These are phyloP conservation scores for Cronartium quercuum DNA, from an alignment of 1,284 basidiomycete genomes.

Conservation along the genomic window DNA sequence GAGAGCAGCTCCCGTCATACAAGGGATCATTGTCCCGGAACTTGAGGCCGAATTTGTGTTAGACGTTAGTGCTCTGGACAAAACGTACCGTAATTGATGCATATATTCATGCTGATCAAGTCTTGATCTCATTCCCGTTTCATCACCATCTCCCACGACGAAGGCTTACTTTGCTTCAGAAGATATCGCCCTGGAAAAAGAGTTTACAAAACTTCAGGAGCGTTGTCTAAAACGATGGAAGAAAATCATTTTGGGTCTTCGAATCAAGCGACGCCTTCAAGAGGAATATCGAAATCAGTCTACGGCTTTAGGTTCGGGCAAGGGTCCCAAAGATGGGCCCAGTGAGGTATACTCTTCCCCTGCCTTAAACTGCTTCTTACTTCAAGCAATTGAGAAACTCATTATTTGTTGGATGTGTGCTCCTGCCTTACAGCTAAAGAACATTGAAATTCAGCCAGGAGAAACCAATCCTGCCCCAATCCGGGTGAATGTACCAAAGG, in stretches of 20 bases:
- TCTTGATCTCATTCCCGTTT: background rate
- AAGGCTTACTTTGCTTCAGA: constrained; percentile 80
- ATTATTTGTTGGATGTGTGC: background rate
- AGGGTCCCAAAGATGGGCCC: constrained; percentile 7
- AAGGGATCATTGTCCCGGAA: constrained; percentile 77
- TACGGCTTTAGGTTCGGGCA: background rate
- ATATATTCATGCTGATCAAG: background rate
- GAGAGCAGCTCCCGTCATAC: constrained; percentile 72
- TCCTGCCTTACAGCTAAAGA: background rate
- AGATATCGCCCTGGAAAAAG: constrained; percentile 68
- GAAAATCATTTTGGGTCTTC: constrained; percentile 76
- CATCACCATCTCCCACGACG: background rate
- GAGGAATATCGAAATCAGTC: constrained; percentile 61
- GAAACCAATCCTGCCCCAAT: background rate
- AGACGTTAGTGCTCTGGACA: constrained; percentile 64
- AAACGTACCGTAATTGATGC: background rate
- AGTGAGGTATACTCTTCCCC: constrained; percentile 7
- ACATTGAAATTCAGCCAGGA: background rate
- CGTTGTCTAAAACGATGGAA: constrained; percentile 81
- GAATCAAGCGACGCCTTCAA: constrained; percentile 73
- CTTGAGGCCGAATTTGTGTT: constrained; percentile 71
- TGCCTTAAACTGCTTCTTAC: background rate
- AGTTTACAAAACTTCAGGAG: constrained; percentile 68
- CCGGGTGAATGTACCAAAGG: background rate
- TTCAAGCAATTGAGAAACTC: background rate